A percentile compares a stretch with the other conserved stretches of the same genome.
Evolutionary conservation across 345 rosid genomes (phyloP).

Genomic region (Trapa bicornis): DNA sequence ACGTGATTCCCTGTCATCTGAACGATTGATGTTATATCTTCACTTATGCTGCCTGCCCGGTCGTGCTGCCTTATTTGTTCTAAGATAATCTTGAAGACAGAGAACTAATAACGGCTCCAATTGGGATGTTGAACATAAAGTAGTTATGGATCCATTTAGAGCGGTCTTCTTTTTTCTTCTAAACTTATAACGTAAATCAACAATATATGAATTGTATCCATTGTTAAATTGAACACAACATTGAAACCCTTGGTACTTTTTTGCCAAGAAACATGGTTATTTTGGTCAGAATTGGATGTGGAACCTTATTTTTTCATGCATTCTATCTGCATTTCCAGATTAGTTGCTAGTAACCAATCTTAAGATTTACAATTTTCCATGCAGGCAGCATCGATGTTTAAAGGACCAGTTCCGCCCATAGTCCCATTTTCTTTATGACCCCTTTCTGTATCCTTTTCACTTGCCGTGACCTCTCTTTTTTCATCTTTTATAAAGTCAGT

Average conservation of each 20-base stretch:
- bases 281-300: not conserved
- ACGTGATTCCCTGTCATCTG: not conserved
- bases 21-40: not conserved
- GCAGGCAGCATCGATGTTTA: slow-evolving; percentile 98
- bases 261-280: not conserved
- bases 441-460: slow-evolving; percentile 80
- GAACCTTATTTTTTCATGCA: not conserved
- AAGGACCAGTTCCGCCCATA: slow-evolving; percentile 95
- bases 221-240: not conserved
- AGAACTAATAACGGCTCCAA: not conserved
- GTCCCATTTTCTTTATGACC: slow-evolving; percentile 98
- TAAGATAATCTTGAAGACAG: not conserved
- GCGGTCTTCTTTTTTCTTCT: not conserved
- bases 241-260: not conserved
- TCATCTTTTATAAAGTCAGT: not conserved
- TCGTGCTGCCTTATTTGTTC: not conserved
- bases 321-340: not conserved
- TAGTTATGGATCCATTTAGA: not conserved
- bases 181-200: not conserved
- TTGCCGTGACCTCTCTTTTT: not conserved
- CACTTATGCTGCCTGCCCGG: not conserved
- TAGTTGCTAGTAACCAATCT: not conserved
- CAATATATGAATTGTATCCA: not conserved
- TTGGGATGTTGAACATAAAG: not conserved
- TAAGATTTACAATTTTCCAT: slow-evolving; percentile 8